Percentiles rank a stretch among this genome's conserved stretches.
These are phyloP conservation scores for Collybia nuda DNA, from an alignment of 768 basidiomycete genomes.

Conservation along the genomic window DNA sequence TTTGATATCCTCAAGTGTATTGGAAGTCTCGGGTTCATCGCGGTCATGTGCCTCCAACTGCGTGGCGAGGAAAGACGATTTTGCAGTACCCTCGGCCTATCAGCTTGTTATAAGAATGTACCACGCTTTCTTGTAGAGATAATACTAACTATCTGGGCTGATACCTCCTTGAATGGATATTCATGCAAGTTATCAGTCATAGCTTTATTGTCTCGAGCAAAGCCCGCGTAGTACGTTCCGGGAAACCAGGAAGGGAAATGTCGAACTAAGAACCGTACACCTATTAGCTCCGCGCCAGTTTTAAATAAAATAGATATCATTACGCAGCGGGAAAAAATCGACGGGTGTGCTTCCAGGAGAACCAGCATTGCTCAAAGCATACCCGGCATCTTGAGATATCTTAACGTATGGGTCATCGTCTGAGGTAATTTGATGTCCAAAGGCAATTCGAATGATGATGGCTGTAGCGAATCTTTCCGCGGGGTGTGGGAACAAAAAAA, in stretches of 20 bases:
- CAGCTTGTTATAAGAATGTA: background rate
- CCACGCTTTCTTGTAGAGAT: background rate
- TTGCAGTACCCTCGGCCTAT: constrained; percentile 9
- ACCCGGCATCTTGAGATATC: constrained; percentile 15
- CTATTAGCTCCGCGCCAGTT: background rate
- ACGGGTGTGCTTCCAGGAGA: constrained; percentile 16
- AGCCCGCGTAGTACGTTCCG: constrained; percentile 16
- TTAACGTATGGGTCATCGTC: constrained; percentile 21
- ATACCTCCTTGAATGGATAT: constrained; percentile 15
- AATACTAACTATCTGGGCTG: constrained; percentile 12
- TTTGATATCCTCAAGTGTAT: constrained; percentile 5
- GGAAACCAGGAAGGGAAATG: constrained; percentile 25
- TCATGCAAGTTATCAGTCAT: constrained; percentile 11
- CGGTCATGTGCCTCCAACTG: constrained; percentile 10
- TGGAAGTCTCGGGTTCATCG: background rate
- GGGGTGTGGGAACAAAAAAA: constrained; percentile 1
- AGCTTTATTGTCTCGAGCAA: constrained; percentile 9
- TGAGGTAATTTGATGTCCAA: constrained; percentile 20
- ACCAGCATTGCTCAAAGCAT: constrained; percentile 11
- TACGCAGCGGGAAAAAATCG: constrained; percentile 22
- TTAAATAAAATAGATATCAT: constrained; percentile 6
- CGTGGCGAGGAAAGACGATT: constrained; percentile 11
- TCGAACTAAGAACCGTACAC: constrained; percentile 5
- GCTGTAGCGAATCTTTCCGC: constrained; percentile 20
- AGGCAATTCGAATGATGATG: constrained; percentile 19